Conservation (phyloP, 805 yeast species). For the Nakazawaea siamensis region DNA sequence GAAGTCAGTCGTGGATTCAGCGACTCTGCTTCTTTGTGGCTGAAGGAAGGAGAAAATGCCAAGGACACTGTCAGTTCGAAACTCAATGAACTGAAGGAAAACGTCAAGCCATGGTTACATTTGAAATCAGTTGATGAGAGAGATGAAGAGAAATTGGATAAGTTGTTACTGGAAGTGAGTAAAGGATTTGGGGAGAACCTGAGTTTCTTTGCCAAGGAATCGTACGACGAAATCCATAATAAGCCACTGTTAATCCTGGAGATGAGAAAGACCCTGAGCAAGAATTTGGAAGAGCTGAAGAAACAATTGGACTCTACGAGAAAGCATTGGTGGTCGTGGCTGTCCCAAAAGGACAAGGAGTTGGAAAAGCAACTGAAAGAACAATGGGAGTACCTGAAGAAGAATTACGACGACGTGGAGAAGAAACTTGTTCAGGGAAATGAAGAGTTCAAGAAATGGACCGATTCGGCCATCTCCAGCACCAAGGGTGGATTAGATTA, state of each 20-base stretch:
- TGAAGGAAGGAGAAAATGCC: conserved; percentile 3
- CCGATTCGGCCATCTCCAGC: conserved; percentile 8
- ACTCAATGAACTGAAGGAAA: conserved; percentile 3
- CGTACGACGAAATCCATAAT: conserved; percentile 6
- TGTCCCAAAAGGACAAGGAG: conserved; percentile 7
- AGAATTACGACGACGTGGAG: conserved; percentile 4
- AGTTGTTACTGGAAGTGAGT: conserved; percentile 5
- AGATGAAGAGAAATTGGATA: conserved; percentile 11
- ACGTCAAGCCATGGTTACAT: conserved; percentile 9
- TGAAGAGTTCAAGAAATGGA: conserved; percentile 6
- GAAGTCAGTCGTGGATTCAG: conserved; percentile 8
- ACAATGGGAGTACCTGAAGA: conserved; percentile 6
- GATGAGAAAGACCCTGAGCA: conserved; percentile 4
- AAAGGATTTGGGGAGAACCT: conserved; percentile 11
- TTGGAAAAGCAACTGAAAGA: conserved; percentile 5
- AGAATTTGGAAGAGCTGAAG: conserved; percentile 5
- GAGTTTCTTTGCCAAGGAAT: conserved; percentile 9
- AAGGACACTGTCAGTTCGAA: conserved; percentile 3
- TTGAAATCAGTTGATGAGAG: conserved; percentile 8
- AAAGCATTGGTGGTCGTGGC: conserved; percentile 8
- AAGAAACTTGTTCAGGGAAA: conserved; percentile 8
- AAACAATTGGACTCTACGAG: conserved; percentile 2
- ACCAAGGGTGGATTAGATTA: conserved; percentile 8
- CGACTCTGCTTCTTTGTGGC: conserved; percentile 9
- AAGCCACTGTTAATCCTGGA: conserved; percentile 7